Percentiles rank a stretch among this genome's conserved stretches.
phyloP scores from a whole-genome alignment of 2,329 filamentous ascomycete genomes.

The Ophiocordyceps camponoti-rufipedis region DNA sequence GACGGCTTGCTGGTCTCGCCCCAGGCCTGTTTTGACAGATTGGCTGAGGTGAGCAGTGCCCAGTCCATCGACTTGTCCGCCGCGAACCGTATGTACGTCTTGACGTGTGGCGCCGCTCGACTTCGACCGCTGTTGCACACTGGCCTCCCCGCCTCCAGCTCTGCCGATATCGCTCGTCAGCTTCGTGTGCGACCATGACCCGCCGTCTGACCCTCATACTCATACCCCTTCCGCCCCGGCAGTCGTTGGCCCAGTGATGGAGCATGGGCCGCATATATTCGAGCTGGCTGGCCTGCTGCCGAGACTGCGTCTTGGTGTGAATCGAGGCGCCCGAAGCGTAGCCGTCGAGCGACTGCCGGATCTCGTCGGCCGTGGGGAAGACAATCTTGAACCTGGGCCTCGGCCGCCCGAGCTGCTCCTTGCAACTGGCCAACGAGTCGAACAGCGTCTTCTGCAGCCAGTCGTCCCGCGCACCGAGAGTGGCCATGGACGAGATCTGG shows the following conservation, averaged over 20 bases:
- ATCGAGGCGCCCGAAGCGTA: conserved; percentile 65
- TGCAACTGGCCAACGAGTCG: conserved; percentile 21
- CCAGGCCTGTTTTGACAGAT: conserved; percentile 80
- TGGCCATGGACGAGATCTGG: conserved; percentile 70
- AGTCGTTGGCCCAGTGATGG: conserved; percentile 58
- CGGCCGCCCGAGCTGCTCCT: conserved; percentile 1
- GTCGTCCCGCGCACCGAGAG: conserved; percentile 48
- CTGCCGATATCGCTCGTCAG: conserved; percentile 5
- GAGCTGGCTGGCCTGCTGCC: conserved; percentile 56
- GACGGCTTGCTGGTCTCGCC: conserved; percentile 40
- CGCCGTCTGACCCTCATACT: no score
- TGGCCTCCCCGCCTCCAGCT: conserved; percentile 6
- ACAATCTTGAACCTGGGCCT: conserved; percentile 47
- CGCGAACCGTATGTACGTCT: conserved; percentile 62
- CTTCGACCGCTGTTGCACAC: conserved; percentile 37
- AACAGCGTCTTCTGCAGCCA: conserved; percentile 57
- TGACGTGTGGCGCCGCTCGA: conserved; percentile 70
- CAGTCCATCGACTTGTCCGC: conserved; percentile 46
- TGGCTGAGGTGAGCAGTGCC: conserved; percentile 82
- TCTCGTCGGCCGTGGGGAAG: conserved; percentile 66
- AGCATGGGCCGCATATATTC: conserved; percentile 52
- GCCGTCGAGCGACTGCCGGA: conserved; percentile 58
- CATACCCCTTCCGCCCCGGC: conserved; percentile 12
- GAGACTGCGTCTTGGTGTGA: conserved; percentile 58
- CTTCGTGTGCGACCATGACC: not conserved